Base-by-base conservation (phyloP, 2,329 filamentous ascomycete species). In the Pseudogymnoascus sp. region DNA sequence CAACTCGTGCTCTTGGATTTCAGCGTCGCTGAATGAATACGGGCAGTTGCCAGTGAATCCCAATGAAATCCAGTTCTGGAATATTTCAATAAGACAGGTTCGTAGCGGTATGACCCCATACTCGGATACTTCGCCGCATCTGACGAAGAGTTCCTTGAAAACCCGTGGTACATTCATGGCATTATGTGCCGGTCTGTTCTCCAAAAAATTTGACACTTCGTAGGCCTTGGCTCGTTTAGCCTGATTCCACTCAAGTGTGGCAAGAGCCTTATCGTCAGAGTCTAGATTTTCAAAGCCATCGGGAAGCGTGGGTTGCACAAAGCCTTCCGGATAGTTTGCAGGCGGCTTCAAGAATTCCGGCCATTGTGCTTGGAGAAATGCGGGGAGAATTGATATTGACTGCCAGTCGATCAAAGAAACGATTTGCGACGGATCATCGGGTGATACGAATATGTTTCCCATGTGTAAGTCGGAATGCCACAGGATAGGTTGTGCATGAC, bases 341-440 rank as follows among this genome's bases (percentile, higher is more conserved):
- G 62, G 16, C 4, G 18, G 61, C 21, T 65, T 50, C 2, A 66
- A 35, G 18, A 64, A 47, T 28, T 21, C 21, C 1, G 64, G 63
- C 18, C 61, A 63, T 2, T 59, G 12, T 10, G 18, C 61, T 28
- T 77, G 74, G 68, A 70, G 73, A 63, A 76, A 77, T 18, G 73
- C 72, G 59, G 74, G 75, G 60, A 75, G 71, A 50, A 77, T 69
- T 60, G 71, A 73, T 50, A 70, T 64, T 1, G 71, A 72, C 65
- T 77, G 75, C 76, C 74, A 78, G 65, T 78, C 75, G 37, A 78
- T 75, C 16, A 78, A 75, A 5, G 69, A 71, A 6, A 73, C 73
- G 4, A 78, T 69, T 28, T 69, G 66, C 35, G 72, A 72, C 8
- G 74, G 74, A 56, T 77, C 70, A 3, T 73, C 69, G 60, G 73